Base-by-base conservation (phyloP, 2,329 filamentous ascomycete genomes). In the Samsoniella hepiali region DNA sequence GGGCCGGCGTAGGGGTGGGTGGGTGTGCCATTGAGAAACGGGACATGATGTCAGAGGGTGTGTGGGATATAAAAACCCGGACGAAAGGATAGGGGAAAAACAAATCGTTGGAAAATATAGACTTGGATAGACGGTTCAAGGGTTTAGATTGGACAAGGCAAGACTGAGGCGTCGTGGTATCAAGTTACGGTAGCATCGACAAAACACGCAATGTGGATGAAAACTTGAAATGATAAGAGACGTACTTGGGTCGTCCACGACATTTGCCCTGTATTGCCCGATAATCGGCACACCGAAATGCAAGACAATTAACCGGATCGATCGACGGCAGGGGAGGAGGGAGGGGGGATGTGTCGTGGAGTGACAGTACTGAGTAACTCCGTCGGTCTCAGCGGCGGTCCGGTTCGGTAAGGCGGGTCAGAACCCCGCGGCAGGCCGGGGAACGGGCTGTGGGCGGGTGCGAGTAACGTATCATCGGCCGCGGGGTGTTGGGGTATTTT, bases 271-370 rank as follows among this genome's bases (percentile, higher is more conserved):
- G 10, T 6, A 47, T 36, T 22, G 22, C 22, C 42, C 55, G 31
- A 58, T 36, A 11, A 47, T 36, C 27, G 54, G 42, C 11, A 27
- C 4, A 11, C 27, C 47, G 22, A 22, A 27, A 15, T 22, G n/a
- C 38, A 29, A 61, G 58, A 60, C 47, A 61, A 61, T 54, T 44
- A 61, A 15, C 58, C 49, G 58, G 58, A 61, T 61, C 58, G 58
- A 61, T 61, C 58, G 58, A 54, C 58, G 38, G 17, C 58, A 44
- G 34, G 57, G n/a, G 34, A 34, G n/a, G n/a, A 54, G 38, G 34
- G 11, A 9, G 22, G 22, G 22, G 22, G 22, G 22, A 22, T 22
- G 22, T 22, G 22, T 22, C 22, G 22, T 22, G 22, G 22, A 22
- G 22, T 22, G 22, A 22, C 22, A 22, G 22, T 22, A 22, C 22